phyloP scores from a whole-genome alignment of 2,329 filamentous ascomycete genomes.

The Hypoxylon sp. region DNA sequence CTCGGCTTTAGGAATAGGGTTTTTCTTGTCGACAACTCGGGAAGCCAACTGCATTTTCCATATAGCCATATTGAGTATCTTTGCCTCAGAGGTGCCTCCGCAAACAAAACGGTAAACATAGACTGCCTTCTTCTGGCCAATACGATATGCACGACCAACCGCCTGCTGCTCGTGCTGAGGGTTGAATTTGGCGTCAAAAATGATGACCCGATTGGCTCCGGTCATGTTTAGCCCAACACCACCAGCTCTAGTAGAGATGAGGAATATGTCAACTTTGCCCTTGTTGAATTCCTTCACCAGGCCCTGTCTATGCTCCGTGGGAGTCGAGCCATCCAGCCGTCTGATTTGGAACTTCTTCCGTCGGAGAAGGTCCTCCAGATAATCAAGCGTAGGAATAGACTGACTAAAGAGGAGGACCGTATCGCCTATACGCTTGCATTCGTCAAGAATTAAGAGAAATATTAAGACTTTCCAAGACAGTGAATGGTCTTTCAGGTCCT shows the following conservation, averaged over 20 bases:
- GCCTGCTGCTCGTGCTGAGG: slow-evolving; percentile 88
- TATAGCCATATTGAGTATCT: slow-evolving; percentile 77
- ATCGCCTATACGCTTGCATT: slow-evolving; percentile 72
- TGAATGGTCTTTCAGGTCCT: slow-evolving; percentile 59
- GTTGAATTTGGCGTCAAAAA: slow-evolving; percentile 87
- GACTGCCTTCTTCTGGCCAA: slow-evolving; percentile 84
- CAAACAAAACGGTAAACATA: slow-evolving; percentile 86
- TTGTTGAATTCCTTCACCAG: slow-evolving; percentile 78
- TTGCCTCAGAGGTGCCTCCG: slow-evolving; percentile 83
- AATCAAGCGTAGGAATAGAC: slow-evolving; percentile 76
- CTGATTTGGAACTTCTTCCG: slow-evolving; percentile 61
- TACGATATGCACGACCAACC: slow-evolving; percentile 85
- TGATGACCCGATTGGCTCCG: slow-evolving; percentile 86
- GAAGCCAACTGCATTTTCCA: slow-evolving; percentile 87
- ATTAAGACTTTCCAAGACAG: slow-evolving; percentile 78
- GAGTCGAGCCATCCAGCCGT: slow-evolving; percentile 77
- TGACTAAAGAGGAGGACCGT: slow-evolving; percentile 87
- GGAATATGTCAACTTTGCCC: slow-evolving; percentile 69
- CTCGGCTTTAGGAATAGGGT: slow-evolving; percentile 75
- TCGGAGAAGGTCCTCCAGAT: slow-evolving; percentile 70
- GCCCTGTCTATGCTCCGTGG: slow-evolving; percentile 69
- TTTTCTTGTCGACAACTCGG: slow-evolving; percentile 87
- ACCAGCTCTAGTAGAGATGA: slow-evolving; percentile 88
- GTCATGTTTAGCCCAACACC: slow-evolving; percentile 87
- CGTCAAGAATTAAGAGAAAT: slow-evolving; percentile 76